Conservation (phyloP, 345 rosid species). For the Citrus glauca region DNA sequence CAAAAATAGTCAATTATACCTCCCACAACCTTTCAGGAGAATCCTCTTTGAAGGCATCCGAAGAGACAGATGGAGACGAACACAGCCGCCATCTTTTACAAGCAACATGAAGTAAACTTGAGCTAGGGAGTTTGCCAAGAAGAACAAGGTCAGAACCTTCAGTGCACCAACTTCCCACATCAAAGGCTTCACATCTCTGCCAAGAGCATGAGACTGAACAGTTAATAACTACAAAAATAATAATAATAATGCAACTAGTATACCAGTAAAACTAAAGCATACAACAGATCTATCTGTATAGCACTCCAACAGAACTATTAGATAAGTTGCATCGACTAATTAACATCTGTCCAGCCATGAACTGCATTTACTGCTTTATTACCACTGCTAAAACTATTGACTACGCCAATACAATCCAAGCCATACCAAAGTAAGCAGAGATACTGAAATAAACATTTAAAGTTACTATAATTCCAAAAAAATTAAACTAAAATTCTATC, state of each 20-base stretch:
- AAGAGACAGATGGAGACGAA: constrained; percentile 47
- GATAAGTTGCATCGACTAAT: not conserved
- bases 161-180: constrained; percentile 31
- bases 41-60: constrained; percentile 35
- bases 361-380: not conserved
- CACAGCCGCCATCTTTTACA: constrained; percentile 50
- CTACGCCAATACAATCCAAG: not conserved
- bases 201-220: constrained; percentile 22
- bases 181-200: constrained; percentile 49
- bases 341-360: not conserved
- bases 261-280: not conserved
- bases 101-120: constrained; percentile 36
- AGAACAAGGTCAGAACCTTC: constrained; percentile 34
- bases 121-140: constrained; percentile 39
- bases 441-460: not conserved
- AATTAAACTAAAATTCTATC: not conserved
- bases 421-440: not conserved
- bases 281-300: not conserved
- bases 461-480: not conserved
- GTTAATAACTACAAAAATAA: constrained; percentile 1
- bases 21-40: constrained; percentile 91
- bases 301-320: not conserved
- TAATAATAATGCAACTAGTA: not conserved
- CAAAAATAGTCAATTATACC: constrained; percentile 40
- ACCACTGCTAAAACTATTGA: not conserved